Conservation (phyloP, 208 protist species). For the Crithidia expoeki region DNA sequence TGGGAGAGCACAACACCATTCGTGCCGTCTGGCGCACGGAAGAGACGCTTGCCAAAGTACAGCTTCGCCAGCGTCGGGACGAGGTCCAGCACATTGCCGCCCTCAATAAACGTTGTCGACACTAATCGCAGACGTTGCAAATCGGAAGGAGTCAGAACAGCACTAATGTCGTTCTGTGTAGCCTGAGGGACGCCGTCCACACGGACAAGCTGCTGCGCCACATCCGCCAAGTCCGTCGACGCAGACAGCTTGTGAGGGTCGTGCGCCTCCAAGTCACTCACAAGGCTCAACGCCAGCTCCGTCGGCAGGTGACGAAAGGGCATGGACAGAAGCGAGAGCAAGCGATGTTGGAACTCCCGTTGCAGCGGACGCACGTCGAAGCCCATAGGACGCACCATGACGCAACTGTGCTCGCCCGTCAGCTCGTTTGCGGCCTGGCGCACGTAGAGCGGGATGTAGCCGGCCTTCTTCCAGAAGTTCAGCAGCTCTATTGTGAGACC, state of each 20-base stretch:
- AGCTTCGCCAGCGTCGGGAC: slow-evolving; percentile 91
- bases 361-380: slow-evolving; percentile 66
- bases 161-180: slow-evolving; percentile 45
- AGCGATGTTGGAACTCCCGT: slow-evolving; percentile 93
- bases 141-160: slow-evolving; percentile 86
- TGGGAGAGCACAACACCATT: slow-evolving; percentile 86
- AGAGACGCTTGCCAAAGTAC: slow-evolving; percentile 88
- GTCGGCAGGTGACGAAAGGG: slow-evolving; percentile 90
- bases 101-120: slow-evolving; percentile 93
- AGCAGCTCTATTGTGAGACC: slow-evolving; percentile 96
- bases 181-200: slow-evolving; percentile 72
- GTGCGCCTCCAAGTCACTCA: slow-evolving; percentile 61
- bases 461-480: slow-evolving; percentile 96
- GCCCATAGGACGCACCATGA: slow-evolving; percentile 96
- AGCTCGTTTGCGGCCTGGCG: slow-evolving; percentile 95
- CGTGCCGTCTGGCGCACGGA: slow-evolving; percentile 63
- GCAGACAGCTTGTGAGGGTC: slow-evolving; percentile 50
- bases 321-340: slow-evolving; percentile 92
- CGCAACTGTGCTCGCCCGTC: slow-evolving; percentile 99
- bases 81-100: slow-evolving; percentile 96
- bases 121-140: slow-evolving; percentile 95
- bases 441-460: slow-evolving; percentile 92
- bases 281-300: slow-evolving; percentile 87
- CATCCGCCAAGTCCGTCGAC: slow-evolving; percentile 43
- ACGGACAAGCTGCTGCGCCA: slow-evolving; percentile 38